Evolutionary conservation across 768 basidiomycete species (phyloP), one percentile per base, ranked within the genome.

Genomic region (Chiua virens): DNA sequence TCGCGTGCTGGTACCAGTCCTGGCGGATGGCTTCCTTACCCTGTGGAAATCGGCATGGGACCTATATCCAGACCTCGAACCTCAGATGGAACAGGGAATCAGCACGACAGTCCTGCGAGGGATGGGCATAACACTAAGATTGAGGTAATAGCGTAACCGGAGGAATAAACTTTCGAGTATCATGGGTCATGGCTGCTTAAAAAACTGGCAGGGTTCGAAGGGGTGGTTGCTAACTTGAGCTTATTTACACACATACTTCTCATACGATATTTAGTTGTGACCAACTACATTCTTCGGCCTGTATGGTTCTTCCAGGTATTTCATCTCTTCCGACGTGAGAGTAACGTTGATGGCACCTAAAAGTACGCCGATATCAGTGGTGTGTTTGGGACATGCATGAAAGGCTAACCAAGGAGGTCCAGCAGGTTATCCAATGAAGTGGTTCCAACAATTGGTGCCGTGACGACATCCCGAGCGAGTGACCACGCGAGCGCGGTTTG

Each of bases 261-360:
- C 7, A 15, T 34, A 34, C 30, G 30, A 11, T 34, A 17, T 34
- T 15, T 34, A 34, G 17, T 34, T 34, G 34, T 76, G 74, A n/a
- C 78, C 75, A 6, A 75, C 53, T 18, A 78, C 65, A 8, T 64
- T 35, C 53, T 67, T 68, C 5, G 80, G 72, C 38, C 47, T 53
- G 62, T 82, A 83, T 1, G 67, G 63, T 54, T 77, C 73, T 41
- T 74, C 73, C 42, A 83, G 67, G 40, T 69, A 72, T 50, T 72
- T 66, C 32, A 76, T 66, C 53, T 83, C 82, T 22, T 81, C 82
- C 10, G 64, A 61, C 0, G 73, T 73, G 52, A 83, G 65, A 36
- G 73, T 63, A 38, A 82, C 54, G 27, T 78, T 64, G 39, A 78
- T 17, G 17, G 34, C 34, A 34, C 34, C 17, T 65, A 17, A 65